Conservation (phyloP, 2,329 filamentous ascomycete species). For the Ceratocystis destructans region DNA sequence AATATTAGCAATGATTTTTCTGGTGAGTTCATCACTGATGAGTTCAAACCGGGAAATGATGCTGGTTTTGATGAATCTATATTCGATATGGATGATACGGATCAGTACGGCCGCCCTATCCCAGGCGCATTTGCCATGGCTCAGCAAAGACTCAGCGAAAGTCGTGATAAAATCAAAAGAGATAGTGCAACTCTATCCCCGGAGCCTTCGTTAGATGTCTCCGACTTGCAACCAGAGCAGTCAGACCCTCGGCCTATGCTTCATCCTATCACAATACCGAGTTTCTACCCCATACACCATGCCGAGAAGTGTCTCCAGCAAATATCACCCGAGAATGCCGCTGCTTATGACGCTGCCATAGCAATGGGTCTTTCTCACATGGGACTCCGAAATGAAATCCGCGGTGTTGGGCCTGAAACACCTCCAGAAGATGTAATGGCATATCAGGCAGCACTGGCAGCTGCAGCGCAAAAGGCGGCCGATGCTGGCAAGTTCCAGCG, state of each 20-base stretch:
- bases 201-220: neutral
- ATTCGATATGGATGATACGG: conserved; percentile 55
- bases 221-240: neutral
- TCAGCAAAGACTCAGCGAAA: conserved; percentile 26
- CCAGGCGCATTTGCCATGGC: conserved; percentile 44
- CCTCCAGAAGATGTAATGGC: conserved; percentile 35
- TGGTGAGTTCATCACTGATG: conserved; percentile 28
- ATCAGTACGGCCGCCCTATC: conserved; percentile 47
- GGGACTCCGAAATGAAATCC: conserved; percentile 3
- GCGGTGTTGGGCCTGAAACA: conserved; percentile 17
- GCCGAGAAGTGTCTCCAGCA: conserved; percentile 6
- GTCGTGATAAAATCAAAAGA: conserved; percentile 13
- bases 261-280: conserved; percentile 14
- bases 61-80: conserved; percentile 57
- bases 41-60: conserved; percentile 32
- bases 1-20: conserved; percentile 35
- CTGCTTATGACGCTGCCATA: neutral
- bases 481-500: conserved; percentile 62
- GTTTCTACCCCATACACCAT: conserved; percentile 11
- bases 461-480: conserved; percentile 64
- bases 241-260: neutral
- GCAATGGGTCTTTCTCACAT: conserved; percentile 1
- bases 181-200: neutral
- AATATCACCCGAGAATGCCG: neutral
- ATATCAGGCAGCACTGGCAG: conserved; percentile 74